phyloP scores from a whole-genome alignment of 768 basidiomycete genomes.

The Coprinopsis marcescibilis region DNA sequence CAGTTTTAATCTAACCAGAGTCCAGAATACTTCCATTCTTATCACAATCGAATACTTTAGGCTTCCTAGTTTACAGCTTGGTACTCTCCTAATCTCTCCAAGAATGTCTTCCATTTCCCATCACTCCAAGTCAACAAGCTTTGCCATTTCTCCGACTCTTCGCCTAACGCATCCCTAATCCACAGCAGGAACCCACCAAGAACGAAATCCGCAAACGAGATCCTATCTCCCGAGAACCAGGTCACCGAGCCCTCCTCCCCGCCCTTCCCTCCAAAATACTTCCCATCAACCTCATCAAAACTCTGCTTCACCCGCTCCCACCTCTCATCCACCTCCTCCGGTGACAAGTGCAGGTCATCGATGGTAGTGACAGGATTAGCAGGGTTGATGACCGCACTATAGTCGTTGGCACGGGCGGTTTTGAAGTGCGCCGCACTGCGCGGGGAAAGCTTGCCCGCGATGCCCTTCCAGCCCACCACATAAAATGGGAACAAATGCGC shows the following conservation, averaged over 20 bases:
- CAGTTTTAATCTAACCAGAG: too few species aligned
- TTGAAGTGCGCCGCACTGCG: constrained; percentile 1
- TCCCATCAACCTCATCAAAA: constrained; percentile 5
- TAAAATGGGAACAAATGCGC: not conserved
- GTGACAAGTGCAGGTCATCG: constrained; percentile 1
- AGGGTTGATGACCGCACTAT: not conserved
- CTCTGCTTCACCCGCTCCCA: constrained; percentile 7
- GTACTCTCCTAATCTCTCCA: not conserved
- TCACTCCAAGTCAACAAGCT: constrained; percentile 28
- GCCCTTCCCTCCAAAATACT: not conserved
- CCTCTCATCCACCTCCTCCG: not conserved
- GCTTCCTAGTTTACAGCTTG: not conserved
- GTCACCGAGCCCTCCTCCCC: not conserved
- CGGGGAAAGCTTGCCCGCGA: not conserved
- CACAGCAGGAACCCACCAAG: constrained; percentile 17
- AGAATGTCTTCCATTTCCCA: constrained; percentile 26
- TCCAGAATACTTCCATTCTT: too few species aligned
- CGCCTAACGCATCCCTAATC: constrained; percentile 24
- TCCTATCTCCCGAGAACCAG: constrained; percentile 10
- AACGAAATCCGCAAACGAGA: constrained; percentile 12
- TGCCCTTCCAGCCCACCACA: not conserved
- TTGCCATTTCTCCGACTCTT: constrained; percentile 34
- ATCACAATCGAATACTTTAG: too few species aligned
- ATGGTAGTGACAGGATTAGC: not conserved
- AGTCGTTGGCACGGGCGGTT: constrained; percentile 1